Evolutionary conservation across 176 grass and related monocot species (phyloP).

Genomic region (Aegilops longissima): DNA sequence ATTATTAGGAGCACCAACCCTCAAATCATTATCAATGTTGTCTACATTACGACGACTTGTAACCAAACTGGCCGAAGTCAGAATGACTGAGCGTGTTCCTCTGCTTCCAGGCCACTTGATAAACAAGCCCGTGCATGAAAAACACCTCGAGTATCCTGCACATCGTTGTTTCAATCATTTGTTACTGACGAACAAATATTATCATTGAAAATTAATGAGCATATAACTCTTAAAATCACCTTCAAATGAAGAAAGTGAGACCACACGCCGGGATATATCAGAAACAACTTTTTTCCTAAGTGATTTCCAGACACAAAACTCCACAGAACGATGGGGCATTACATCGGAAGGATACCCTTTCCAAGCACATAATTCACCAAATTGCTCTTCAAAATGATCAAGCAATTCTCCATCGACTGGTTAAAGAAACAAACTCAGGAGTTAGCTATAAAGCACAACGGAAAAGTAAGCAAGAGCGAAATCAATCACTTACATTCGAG

Average conservation of each 20-base stretch:
- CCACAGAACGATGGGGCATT: not conserved
- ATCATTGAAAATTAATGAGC: not conserved
- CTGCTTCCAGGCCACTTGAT: slow-evolving; percentile 27
- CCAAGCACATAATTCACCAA: slow-evolving; percentile 17
- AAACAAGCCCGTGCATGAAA: slow-evolving; percentile 31
- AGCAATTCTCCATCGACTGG: not conserved
- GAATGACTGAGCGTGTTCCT: not conserved
- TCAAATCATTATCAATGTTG: not conserved
- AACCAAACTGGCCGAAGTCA: slow-evolving; percentile 40
- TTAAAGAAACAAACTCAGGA: slow-evolving; percentile 12
- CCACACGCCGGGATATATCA: slow-evolving; percentile 20
- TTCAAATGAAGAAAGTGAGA: slow-evolving; percentile 30
- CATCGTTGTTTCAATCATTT: not conserved
- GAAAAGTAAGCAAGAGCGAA: not conserved
- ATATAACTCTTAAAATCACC: slow-evolving; percentile 14
- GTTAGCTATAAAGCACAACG: not conserved
- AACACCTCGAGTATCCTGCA: slow-evolving; percentile 5
- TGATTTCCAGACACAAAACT: not conserved
- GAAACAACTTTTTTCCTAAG: not conserved
- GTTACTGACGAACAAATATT: not conserved
- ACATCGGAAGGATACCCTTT: slow-evolving; percentile 5
- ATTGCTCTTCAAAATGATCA: slow-evolving; percentile 26
- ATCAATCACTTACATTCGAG: slow-evolving; percentile 13
- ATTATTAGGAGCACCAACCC: not conserved
- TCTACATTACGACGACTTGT: not conserved